Evolutionary conservation across 441 rosid species (phyloP).

Genomic region (Adansonia gregorii): DNA sequence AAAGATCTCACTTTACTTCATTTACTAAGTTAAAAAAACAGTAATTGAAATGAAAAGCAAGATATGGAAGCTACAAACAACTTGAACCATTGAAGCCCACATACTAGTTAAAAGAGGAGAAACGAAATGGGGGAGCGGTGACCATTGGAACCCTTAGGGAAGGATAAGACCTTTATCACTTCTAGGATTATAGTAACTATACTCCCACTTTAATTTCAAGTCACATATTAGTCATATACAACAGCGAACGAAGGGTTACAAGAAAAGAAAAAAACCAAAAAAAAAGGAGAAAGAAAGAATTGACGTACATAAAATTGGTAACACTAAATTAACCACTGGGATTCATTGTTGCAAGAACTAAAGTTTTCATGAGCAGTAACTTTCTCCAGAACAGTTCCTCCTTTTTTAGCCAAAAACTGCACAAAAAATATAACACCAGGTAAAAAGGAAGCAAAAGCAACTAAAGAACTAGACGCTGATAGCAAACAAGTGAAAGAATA

Average conservation of each 20-base stretch:
- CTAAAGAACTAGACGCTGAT: slow-evolving; percentile 13
- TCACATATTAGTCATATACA: neutral
- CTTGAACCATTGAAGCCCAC: neutral
- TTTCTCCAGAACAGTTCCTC: slow-evolving; percentile 79
- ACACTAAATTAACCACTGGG: slow-evolving; percentile 69
- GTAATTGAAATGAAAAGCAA: neutral
- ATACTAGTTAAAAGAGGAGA: slow-evolving; percentile 1
- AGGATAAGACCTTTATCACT: neutral
- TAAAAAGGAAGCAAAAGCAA: neutral
- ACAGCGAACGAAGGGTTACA: no score
- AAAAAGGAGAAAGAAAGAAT: no score
- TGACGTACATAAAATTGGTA: no score
- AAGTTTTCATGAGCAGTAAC: slow-evolving; percentile 73
- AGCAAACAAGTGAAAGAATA: neutral
- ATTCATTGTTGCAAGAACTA: slow-evolving; percentile 97
- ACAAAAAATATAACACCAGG: slow-evolving; percentile 31
- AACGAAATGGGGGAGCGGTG: neutral
- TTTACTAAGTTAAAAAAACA: neutral
- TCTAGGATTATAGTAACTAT: neutral
- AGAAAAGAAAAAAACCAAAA: no score
- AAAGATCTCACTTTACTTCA: neutral
- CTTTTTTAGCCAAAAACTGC: slow-evolving; percentile 97
- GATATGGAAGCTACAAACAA: neutral
- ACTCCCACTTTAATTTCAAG: slow-evolving; percentile 4
- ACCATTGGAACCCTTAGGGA: neutral